Evolutionary conservation across 768 basidiomycete species (phyloP).

Genomic region (Boletus reticuloceps): DNA sequence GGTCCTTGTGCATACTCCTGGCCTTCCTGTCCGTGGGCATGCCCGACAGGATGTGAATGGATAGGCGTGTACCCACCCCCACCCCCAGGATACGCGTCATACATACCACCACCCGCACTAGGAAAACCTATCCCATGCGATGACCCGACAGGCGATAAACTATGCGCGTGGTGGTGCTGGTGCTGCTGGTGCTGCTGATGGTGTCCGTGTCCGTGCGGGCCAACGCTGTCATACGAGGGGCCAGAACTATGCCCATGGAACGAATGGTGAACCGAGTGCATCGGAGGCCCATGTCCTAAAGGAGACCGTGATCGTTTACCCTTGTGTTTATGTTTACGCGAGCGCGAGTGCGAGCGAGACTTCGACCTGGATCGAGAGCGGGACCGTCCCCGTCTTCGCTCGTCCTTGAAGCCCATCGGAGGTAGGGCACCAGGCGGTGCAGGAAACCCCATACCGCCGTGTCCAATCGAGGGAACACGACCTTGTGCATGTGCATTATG

Average conservation of each 20-base stretch:
- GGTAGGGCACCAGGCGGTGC: background rate
- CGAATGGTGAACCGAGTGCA: background rate
- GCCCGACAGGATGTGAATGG: slow-evolving; percentile 4
- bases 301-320: no score
- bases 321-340: background rate
- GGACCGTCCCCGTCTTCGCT: background rate
- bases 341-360: background rate
- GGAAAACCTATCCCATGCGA: background rate
- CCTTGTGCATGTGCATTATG: background rate
- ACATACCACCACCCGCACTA: background rate
- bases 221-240: background rate
- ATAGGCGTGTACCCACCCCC: slow-evolving; percentile 1
- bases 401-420: background rate
- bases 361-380: background rate
- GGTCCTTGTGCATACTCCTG: background rate
- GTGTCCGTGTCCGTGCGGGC: background rate
- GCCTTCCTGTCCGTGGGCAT: background rate
- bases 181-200: background rate
- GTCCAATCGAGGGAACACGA: background rate
- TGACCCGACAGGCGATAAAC: background rate
- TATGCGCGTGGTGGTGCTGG: background rate
- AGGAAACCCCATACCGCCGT: background rate
- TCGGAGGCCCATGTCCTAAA: background rate
- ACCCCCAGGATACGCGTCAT: background rate
- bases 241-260: background rate